Evolutionary conservation across 805 yeast genomes (phyloP).

Genomic region (Candida sphagnicola): DNA sequence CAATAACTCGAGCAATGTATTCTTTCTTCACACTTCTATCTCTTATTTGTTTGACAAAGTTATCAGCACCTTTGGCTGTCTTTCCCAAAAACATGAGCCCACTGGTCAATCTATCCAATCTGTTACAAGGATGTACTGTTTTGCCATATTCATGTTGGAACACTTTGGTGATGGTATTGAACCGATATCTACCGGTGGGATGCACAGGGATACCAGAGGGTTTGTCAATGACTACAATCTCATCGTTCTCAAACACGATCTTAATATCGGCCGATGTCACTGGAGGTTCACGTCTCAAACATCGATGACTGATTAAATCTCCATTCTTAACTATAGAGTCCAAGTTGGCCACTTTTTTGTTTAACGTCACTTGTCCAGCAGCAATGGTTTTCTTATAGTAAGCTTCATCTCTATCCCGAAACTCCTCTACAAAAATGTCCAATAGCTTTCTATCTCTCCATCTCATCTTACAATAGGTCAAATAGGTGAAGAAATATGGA

Average conservation of each 20-base stretch:
- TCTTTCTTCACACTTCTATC: slow-evolving; percentile 75
- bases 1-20: slow-evolving; percentile 84
- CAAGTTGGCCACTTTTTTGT: slow-evolving; percentile 56
- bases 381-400: slow-evolving; percentile 53
- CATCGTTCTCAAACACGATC: slow-evolving; percentile 70
- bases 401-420: slow-evolving; percentile 68
- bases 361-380: slow-evolving; percentile 72
- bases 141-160: slow-evolving; percentile 66
- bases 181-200: slow-evolving; percentile 84
- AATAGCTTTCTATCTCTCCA: slow-evolving; percentile 84
- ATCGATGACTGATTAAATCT: slow-evolving; percentile 71
- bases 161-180: slow-evolving; percentile 71
- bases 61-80: slow-evolving; percentile 72
- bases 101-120: slow-evolving; percentile 87
- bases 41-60: slow-evolving; percentile 64
- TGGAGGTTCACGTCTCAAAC: slow-evolving; percentile 90
- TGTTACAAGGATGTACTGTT: slow-evolving; percentile 72
- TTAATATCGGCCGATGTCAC: slow-evolving; percentile 58
- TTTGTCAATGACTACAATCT: slow-evolving; percentile 79
- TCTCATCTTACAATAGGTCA: slow-evolving; percentile 85
- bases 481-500: slow-evolving; percentile 86
- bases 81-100: slow-evolving; percentile 92
- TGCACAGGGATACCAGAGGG: slow-evolving; percentile 96
- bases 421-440: slow-evolving; percentile 81
- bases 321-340: slow-evolving; percentile 76